Evolutionary conservation across 306 rosid species (phyloP).

Genomic region (Cicer arietinum): DNA sequence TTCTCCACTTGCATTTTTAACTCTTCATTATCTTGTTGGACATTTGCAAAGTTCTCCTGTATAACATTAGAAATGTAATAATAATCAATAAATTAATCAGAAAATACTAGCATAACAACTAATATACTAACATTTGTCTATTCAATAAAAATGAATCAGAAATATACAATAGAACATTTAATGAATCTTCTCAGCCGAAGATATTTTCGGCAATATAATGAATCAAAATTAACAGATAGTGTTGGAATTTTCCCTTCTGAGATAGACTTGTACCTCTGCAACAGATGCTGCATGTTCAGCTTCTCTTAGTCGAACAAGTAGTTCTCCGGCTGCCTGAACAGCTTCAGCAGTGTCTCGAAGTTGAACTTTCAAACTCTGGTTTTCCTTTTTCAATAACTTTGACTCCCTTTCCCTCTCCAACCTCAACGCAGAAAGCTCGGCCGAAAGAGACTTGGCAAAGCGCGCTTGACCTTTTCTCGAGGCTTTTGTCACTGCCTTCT

Average conservation of each 20-base stretch:
- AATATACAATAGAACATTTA: neutral
- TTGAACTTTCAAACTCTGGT: constrained; percentile 78
- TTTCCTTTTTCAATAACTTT: constrained; percentile 78
- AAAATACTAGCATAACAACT: no score
- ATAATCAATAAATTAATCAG: neutral
- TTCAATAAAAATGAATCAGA: constrained; percentile 1
- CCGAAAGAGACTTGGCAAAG: constrained; percentile 81
- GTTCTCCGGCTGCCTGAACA: constrained; percentile 97
- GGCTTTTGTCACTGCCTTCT: constrained; percentile 88
- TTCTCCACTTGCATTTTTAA: constrained; percentile 87
- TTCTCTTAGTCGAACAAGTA: constrained; percentile 92
- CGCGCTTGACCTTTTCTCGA: constrained; percentile 83
- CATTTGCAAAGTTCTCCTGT: constrained; percentile 68
- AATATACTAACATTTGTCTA: no score
- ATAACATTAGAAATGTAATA: constrained; percentile 28
- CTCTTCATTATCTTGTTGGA: constrained; percentile 68
- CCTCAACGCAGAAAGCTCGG: constrained; percentile 86
- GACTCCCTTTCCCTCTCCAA: constrained; percentile 89
- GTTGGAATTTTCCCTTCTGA: constrained; percentile 6
- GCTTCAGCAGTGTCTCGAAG: constrained; percentile 98
- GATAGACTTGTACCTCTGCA: constrained; percentile 66
- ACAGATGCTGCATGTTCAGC: constrained; percentile 77
- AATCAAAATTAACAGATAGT: neutral
- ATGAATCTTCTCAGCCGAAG: constrained; percentile 3
- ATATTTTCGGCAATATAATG: neutral